Base-by-base conservation (phyloP, 2,329 filamentous ascomycete species). In the Paecilomyces formosus region DNA sequence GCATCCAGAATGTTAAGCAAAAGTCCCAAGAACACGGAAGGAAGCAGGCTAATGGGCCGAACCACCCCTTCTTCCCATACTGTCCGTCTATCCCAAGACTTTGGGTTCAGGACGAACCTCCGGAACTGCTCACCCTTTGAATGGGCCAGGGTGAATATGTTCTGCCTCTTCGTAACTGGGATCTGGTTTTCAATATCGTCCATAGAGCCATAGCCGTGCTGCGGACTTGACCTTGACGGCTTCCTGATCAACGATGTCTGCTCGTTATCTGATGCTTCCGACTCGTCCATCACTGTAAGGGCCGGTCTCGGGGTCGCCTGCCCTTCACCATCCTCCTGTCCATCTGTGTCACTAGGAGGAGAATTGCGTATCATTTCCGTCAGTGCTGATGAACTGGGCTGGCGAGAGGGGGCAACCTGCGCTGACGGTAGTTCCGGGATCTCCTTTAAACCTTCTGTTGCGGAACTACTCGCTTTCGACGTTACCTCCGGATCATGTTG, bases 1-100 rank as follows among this genome's bases (percentile, higher is more conserved):
- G 92, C 94, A 78, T 99, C 94, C 21, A 99, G 80, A 53, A 99
- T 88, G 65, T 99, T 99, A 18, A 99, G 83, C 1, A 99, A 80
- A 26, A 96, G 76, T 0, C 94, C 94, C 0, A 99, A 84, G 64
- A 96, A 83, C 1, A 97, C 93, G 2, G 93, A 89, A 1, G 94
- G 94, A 15, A 97, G 72, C 64, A 88, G 88, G 54, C 85, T 85
- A 18, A 84, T 77, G 0, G 92, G 90, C 45, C 85, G 80, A 11
- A 91, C 73, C 2, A 95, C 74, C 0, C 80, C 81, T 52, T 83
- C 82, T 45, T 84, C 73, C 80, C 86, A 88, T 6, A 96, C 78
- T 0, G 81, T 76, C 63, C 81, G 82, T 58, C 78, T 80, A 70
- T 93, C 80, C 89, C 92, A 97, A 22, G 79, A 80, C 63, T 88